Evolutionary conservation across 2,329 filamentous ascomycete genomes (phyloP), one percentile per base, ranked within the genome.

Genomic region (Fusarium tanahbumbuense): DNA sequence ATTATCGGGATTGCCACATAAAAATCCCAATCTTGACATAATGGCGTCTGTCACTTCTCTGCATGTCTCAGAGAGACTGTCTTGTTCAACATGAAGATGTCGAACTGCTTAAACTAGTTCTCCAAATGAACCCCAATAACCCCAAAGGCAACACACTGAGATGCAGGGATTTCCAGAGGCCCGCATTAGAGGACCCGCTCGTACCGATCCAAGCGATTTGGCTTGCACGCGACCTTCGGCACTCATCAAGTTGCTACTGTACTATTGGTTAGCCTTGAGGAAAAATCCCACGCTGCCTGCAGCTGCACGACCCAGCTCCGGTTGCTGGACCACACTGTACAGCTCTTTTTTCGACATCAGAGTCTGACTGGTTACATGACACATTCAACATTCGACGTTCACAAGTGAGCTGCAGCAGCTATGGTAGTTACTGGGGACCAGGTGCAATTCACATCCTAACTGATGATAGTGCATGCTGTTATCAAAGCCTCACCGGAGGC

Each of bases 211-310:
- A 72, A 57, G 56, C 73, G 73, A 75, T 75, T 75, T 75, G 62
- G 70, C 57, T 72, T 53, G 70, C 73, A 75, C 73, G 68, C 73
- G 73, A 74, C 73, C 73, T 67, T 73, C 71, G 73, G 73, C 71
- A 75, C 50, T 75, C 60, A 60, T 65, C 42, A 37, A 55, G 41
- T 67, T 32, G 48, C 59, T 34, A n/a, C 50, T 50, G 34, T 44
- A 45, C 56, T 37, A 62, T 61, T 60, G 54, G 55, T 57, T 57
- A 54, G 56, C 49, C 20, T 32, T 56, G 52, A 45, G 16, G 16
- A n/a, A 41, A 47, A 32, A 60, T 25, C 40, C 52, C 42, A 60
- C 23, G 23, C 42, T 55, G 10, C 27, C 32, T 42, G 49, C n/a
- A 23, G n/a, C 32, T 53, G 50, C 34, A 40, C 28, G 22, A 44